phyloP scores from a whole-genome alignment of 139 green algal genomes.

The Closterium sp. region DNA sequence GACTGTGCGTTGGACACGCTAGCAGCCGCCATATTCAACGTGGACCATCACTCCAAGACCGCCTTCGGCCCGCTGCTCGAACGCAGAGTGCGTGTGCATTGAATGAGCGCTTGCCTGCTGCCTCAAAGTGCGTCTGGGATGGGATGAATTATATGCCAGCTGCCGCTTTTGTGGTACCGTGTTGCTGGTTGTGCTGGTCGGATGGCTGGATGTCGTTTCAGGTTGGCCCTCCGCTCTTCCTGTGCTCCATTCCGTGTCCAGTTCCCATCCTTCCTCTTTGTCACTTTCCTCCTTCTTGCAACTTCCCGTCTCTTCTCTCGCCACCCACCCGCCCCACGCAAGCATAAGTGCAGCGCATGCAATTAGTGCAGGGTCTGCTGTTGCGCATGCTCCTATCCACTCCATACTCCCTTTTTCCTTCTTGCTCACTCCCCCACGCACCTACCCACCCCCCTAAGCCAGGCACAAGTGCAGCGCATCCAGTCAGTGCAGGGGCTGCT shows the following conservation, averaged over 20 bases:
- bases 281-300: neutral
- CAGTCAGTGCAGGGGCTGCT: neutral
- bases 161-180: neutral
- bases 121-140: conserved; percentile 28
- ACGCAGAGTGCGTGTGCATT: conserved; percentile 24
- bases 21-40: conserved; percentile 62
- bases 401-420: neutral
- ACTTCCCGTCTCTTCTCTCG: neutral
- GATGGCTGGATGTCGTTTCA: neutral
- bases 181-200: neutral
- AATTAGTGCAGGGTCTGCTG: neutral
- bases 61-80: conserved; percentile 44
- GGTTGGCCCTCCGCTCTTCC: neutral
- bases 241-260: neutral
- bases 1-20: conserved; percentile 52
- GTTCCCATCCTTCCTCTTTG: neutral
- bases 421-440: neutral
- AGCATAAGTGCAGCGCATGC: too few relatives aligned
- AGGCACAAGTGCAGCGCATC: neutral
- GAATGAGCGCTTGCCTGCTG: too few relatives aligned
- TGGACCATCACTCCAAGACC: conserved; percentile 11
- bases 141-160: neutral
- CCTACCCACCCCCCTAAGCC: neutral
- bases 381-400: neutral
- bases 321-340: too few relatives aligned